Percentiles rank a stretch among this genome's conserved stretches.
These are phyloP conservation scores for Naganishia onofrii DNA, from an alignment of 768 basidiomycete genomes.

Conservation along the genomic window DNA sequence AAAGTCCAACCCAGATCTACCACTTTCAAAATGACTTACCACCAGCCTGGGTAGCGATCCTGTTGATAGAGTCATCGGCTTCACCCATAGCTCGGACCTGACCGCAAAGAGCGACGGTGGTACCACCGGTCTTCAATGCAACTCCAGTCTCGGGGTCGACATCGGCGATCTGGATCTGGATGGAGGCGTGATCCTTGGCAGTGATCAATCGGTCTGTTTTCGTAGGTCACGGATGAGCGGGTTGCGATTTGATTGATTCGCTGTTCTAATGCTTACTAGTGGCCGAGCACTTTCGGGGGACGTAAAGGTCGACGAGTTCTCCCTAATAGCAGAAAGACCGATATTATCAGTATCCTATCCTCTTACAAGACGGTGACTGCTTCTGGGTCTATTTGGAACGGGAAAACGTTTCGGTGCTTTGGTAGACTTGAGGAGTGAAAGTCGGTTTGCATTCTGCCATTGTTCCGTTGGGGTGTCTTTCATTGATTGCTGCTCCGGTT, in stretches of 20 bases:
- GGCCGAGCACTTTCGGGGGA: slow-evolving; percentile 98
- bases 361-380: too few species aligned
- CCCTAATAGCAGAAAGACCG: slow-evolving; percentile 60
- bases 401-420: slow-evolving; percentile 1
- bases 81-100: slow-evolving; percentile 92
- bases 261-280: slow-evolving; percentile 68
- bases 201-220: slow-evolving; percentile 88
- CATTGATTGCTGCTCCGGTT: neutral
- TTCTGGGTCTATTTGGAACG: neutral
- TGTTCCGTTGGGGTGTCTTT: neutral
- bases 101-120: slow-evolving; percentile 92
- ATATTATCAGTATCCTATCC: slow-evolving; percentile 27
- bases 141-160: slow-evolving; percentile 77
- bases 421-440: neutral
- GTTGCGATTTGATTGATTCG: neutral
- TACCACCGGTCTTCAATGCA: slow-evolving; percentile 55
- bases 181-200: slow-evolving; percentile 97
- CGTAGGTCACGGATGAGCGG: slow-evolving; percentile 4
- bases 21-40: slow-evolving; percentile 60
- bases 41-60: slow-evolving; percentile 90
- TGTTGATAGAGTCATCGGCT: slow-evolving; percentile 93
- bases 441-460: neutral
- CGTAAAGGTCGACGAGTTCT: slow-evolving; percentile 99
- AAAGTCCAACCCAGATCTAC: neutral
- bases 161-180: slow-evolving; percentile 91